phyloP scores from a whole-genome alignment of 1,284 basidiomycete species.

The Boletus semigastroideus region DNA sequence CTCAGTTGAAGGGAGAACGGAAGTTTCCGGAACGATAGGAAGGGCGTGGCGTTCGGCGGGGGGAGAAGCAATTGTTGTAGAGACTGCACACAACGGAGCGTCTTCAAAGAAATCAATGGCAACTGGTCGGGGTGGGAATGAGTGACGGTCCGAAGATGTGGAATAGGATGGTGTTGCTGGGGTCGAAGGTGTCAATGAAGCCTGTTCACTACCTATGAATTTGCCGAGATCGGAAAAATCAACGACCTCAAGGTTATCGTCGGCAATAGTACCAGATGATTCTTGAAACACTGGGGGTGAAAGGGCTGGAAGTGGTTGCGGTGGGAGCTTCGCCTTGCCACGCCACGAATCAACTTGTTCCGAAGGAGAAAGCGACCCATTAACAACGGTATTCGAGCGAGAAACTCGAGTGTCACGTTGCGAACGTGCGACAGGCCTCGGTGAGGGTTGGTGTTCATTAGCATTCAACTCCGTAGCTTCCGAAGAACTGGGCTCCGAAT shows the following conservation, averaged over 20 bases:
- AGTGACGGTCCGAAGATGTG: constrained; percentile 16
- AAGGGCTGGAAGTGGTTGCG: constrained; percentile 26
- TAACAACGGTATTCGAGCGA: constrained; percentile 20
- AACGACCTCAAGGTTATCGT: constrained; percentile 69
- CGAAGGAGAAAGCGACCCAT: constrained; percentile 31
- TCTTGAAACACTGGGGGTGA: constrained; percentile 43
- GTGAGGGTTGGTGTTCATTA: constrained; percentile 36
- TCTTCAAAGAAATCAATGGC: constrained; percentile 73
- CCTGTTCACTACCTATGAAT: constrained; percentile 48
- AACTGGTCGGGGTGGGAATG: constrained; percentile 43
- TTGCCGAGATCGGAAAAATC: constrained; percentile 76
- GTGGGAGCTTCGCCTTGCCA: constrained; percentile 41
- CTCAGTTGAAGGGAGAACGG: constrained; percentile 11
- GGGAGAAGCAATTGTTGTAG: constrained; percentile 33
- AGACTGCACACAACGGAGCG: constrained; percentile 31
- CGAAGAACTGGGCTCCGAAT: constrained; percentile 3
- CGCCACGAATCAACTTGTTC: constrained; percentile 62
- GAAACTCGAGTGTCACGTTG: constrained; percentile 29
- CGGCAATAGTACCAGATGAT: constrained; percentile 45
- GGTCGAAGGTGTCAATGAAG: constrained; percentile 9
- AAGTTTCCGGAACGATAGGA: constrained; percentile 19
- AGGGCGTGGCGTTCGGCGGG: constrained; percentile 18
- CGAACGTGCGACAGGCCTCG: constrained; percentile 25
- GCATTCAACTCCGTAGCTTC: constrained; percentile 1
- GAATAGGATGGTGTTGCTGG: constrained; percentile 19